phyloP scores from a whole-genome alignment of 768 basidiomycete species.

The Chlorophyllum brunneum region DNA sequence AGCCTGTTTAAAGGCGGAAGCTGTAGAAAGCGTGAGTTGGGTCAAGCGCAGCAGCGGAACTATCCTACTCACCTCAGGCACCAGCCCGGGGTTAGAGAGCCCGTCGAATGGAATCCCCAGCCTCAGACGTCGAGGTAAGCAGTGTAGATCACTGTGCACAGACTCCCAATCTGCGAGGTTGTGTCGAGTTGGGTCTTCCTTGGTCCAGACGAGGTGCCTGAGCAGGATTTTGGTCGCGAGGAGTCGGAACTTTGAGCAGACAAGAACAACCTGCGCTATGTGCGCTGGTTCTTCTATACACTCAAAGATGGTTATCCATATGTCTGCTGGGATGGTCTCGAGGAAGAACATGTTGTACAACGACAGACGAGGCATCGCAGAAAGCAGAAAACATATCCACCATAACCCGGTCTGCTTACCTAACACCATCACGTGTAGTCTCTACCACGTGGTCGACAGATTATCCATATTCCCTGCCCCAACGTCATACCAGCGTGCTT shows the following conservation, averaged over 20 bases:
- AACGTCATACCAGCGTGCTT: conserved; percentile 7
- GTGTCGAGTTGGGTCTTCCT: conserved; percentile 15
- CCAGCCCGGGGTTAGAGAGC: background rate
- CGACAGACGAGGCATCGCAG: conserved; percentile 4
- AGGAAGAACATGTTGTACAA: conserved; percentile 13
- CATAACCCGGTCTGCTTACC: conserved; percentile 13
- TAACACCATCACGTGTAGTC: background rate
- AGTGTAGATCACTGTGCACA: conserved; percentile 11
- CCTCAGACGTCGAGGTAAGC: conserved; percentile 20
- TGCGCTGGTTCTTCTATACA: conserved; percentile 17
- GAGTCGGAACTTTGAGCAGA: conserved; percentile 21
- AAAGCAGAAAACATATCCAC: conserved; percentile 13
- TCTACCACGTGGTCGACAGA: background rate
- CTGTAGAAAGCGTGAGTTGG: conserved; percentile 2
- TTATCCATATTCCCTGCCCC: background rate
- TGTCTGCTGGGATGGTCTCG: conserved; percentile 23
- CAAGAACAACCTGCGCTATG: conserved; percentile 20
- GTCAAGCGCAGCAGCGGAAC: background rate
- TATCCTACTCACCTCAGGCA: background rate
- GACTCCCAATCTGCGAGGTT: conserved; percentile 23
- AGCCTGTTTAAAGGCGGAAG: conserved; percentile 10
- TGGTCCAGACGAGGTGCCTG: conserved; percentile 23
- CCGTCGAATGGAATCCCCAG: conserved; percentile 21
- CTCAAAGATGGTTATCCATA: conserved; percentile 30
- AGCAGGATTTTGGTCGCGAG: conserved; percentile 23